Percentiles rank a stretch among this genome's conserved stretches.
phyloP scores from a whole-genome alignment of 1,139 yeast species.

The Debaryomycetaceae sp. region DNA sequence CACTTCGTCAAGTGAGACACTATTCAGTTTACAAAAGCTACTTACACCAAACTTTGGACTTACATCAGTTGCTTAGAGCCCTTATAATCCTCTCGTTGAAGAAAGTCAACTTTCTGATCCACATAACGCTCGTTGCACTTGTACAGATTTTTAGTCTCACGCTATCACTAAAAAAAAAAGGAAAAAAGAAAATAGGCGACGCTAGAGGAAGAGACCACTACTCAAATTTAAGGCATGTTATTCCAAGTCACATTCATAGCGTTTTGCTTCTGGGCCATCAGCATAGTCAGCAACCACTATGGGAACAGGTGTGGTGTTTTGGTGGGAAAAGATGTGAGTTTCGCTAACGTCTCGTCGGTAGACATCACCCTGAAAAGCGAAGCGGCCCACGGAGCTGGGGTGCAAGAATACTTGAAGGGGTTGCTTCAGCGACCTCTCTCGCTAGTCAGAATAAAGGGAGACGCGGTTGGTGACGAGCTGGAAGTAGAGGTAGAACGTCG shows the following conservation, averaged over 20 bases:
- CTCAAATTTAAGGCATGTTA: background rate
- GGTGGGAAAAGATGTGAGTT: background rate
- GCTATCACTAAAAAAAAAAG: too few relatives aligned
- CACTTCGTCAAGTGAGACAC: too few relatives aligned
- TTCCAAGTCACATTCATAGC: background rate
- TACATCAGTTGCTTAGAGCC: too few relatives aligned
- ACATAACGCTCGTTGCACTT: too few relatives aligned
- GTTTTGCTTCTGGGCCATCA: background rate
- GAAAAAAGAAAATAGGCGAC: too few relatives aligned
- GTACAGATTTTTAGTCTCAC: too few relatives aligned
- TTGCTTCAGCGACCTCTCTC: background rate
- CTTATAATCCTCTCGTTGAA: too few relatives aligned
- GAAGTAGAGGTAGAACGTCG: background rate
- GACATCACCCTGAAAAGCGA: background rate
- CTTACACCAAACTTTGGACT: too few relatives aligned
- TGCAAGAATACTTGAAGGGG: background rate
- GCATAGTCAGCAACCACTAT: background rate
- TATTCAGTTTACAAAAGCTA: too few relatives aligned
- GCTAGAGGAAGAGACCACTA: too few relatives aligned
- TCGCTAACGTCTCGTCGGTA: background rate
- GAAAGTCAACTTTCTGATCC: too few relatives aligned
- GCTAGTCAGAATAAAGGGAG: background rate
- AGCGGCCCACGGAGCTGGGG: background rate
- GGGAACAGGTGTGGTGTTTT: background rate
- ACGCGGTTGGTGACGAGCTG: background rate